Percentiles rank a stretch among this genome's conserved stretches.
Conservation (phyloP, 179 eudicot species). For the Sideroxylon spinosum region DNA sequence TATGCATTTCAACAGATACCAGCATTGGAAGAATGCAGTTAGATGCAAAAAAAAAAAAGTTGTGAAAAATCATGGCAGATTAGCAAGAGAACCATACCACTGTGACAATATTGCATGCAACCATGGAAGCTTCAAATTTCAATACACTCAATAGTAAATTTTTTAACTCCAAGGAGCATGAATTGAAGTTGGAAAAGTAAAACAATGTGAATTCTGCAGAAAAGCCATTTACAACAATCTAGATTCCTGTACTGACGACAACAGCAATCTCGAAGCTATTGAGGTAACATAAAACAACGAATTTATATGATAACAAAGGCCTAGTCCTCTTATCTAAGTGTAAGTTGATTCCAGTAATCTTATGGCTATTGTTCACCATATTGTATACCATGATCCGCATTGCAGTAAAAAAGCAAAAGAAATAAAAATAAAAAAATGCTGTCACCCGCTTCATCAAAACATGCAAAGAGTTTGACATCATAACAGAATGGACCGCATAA, state of each 20-base stretch:
- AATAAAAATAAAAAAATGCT: neutral
- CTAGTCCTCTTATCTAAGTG: neutral
- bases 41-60: neutral
- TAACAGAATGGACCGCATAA: neutral
- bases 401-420: neutral
- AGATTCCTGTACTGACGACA: neutral
- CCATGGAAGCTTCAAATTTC: neutral
- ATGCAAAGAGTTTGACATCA: neutral
- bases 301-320: neutral
- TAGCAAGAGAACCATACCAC: neutral
- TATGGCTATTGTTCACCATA: neutral
- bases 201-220: neutral
- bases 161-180: neutral
- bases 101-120: neutral
- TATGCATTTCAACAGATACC: neutral
- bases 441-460: neutral
- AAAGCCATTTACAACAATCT: neutral
- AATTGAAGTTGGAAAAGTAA: neutral
- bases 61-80: neutral
- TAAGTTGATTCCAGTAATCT: neutral
- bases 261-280: neutral
- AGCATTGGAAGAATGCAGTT: neutral
- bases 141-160: neutral
- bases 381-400: neutral
- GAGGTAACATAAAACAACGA: neutral